phyloP scores from a whole-genome alignment of 2,329 filamentous ascomycete species.

The Rugonectria rugulosa region DNA sequence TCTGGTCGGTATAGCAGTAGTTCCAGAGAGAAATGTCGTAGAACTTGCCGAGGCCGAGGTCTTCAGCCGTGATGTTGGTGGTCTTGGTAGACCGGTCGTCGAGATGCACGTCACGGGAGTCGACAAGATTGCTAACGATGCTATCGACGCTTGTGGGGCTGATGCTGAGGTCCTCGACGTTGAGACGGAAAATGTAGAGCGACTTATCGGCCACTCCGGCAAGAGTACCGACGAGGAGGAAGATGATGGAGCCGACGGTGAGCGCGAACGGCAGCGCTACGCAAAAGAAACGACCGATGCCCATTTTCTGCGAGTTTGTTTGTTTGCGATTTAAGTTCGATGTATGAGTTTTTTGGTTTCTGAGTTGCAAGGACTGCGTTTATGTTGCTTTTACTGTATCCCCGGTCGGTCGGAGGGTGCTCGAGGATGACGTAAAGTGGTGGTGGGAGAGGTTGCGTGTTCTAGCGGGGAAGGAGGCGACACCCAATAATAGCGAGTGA shows the following conservation, averaged over 20 bases:
- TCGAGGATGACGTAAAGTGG: slow-evolving; percentile 35
- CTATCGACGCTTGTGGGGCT: slow-evolving; percentile 45
- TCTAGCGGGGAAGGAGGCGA: slow-evolving; percentile 4
- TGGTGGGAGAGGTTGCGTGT: slow-evolving; percentile 8
- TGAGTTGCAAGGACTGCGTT: slow-evolving; percentile 5
- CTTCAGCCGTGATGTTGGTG: slow-evolving; percentile 62
- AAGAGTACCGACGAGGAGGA: slow-evolving; percentile 65
- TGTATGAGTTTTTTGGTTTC: neutral
- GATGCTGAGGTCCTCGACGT: slow-evolving; percentile 65
- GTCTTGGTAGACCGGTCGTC: slow-evolving; percentile 34
- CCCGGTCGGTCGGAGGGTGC: slow-evolving; percentile 7
- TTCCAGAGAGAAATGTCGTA: slow-evolving; percentile 89
- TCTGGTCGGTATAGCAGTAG: slow-evolving; percentile 75
- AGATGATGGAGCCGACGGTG: slow-evolving; percentile 79
- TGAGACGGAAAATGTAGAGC: slow-evolving; percentile 66
- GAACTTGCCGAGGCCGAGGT: slow-evolving; percentile 72
- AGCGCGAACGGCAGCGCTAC: slow-evolving; percentile 87
- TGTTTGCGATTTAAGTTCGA: slow-evolving; percentile 3
- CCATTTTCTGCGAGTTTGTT: slow-evolving; percentile 45
- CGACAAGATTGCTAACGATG: slow-evolving; percentile 46
- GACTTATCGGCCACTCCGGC: slow-evolving; percentile 63
- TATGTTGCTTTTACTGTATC: slow-evolving; percentile 17
- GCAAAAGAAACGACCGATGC: slow-evolving; percentile 81
- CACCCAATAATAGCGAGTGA: slow-evolving; percentile 18
- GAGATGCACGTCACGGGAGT: slow-evolving; percentile 32